These are phyloP conservation scores for Trifolium dubium DNA, from an alignment of 306 rosid species.

Conservation along the genomic window DNA sequence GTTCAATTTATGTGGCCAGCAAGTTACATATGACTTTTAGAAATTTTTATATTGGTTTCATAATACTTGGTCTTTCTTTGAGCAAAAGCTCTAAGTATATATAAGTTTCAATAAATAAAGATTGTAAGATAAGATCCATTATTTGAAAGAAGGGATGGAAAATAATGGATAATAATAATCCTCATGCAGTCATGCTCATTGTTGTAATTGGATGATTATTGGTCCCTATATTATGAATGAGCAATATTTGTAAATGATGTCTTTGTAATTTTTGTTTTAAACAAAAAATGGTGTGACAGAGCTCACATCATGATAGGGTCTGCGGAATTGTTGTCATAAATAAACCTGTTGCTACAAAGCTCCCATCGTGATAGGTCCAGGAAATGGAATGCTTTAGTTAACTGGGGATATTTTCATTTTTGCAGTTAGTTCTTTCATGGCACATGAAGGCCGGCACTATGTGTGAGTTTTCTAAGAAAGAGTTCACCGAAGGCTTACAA, in stretches of 20 bases:
- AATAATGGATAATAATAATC: constrained; percentile 5
- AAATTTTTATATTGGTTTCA: neutral
- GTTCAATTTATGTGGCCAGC: constrained; percentile 2
- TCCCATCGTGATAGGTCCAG: too few relatives aligned
- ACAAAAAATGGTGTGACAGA: neutral
- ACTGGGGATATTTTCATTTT: constrained; percentile 38
- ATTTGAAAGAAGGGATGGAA: neutral
- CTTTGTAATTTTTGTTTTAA: neutral
- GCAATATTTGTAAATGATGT: constrained; percentile 9
- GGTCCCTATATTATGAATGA: neutral
- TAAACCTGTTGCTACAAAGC: too few relatives aligned
- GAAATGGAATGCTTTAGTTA: constrained; percentile 12
- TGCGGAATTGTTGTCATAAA: too few relatives aligned
- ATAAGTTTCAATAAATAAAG: neutral
- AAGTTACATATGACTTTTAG: neutral
- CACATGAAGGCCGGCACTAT: constrained; percentile 99
- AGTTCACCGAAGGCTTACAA: constrained; percentile 86
- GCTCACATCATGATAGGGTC: neutral
- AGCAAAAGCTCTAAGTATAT: neutral
- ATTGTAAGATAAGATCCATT: constrained; percentile 1
- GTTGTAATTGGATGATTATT: constrained; percentile 2
- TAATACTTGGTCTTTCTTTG: neutral
- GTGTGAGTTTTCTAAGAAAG: constrained; percentile 99
- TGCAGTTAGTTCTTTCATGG: constrained; percentile 99
- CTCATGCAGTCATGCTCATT: neutral